Percentiles rank a stretch among this genome's conserved stretches.
Evolutionary conservation across 2,329 filamentous ascomycete genomes (phyloP).

Genomic region (Harringtonia aguacate): DNA sequence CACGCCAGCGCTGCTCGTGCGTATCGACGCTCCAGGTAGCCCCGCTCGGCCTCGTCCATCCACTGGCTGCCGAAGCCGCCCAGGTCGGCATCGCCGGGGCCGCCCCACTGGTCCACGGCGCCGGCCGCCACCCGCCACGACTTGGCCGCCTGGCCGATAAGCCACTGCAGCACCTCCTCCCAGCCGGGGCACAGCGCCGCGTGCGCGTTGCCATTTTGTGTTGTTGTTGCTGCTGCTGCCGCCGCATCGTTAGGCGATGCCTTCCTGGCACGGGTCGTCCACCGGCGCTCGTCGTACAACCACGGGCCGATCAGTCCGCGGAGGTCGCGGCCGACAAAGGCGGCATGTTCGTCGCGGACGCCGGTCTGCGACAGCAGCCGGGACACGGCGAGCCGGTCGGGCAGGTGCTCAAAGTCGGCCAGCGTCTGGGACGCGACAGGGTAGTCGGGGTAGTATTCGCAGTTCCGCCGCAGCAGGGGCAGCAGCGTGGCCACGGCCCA

Average conservation of each 20-base stretch:
- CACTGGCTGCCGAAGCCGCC: conserved; percentile 47
- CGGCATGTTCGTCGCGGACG: conserved; percentile 19
- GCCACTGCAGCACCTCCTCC: conserved; percentile 60
- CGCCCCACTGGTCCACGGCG: conserved; percentile 62
- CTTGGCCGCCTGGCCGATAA: conserved; percentile 43
- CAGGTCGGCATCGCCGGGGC: conserved; percentile 58
- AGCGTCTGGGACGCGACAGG: conserved; percentile 38
- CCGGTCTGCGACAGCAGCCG: conserved; percentile 50
- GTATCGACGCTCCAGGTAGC: conserved; percentile 52
- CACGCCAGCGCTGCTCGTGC: conserved; percentile 57
- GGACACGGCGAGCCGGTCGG: conserved; percentile 47
- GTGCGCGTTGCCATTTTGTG: conserved; percentile 14
- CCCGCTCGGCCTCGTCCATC: conserved; percentile 49
- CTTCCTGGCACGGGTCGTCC: conserved; percentile 21
- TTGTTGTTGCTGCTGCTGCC: too few relatives aligned
- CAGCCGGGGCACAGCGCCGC: conserved; percentile 45
- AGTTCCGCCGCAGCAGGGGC: conserved; percentile 57
- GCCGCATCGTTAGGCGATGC: conserved; percentile 8
- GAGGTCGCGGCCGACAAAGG: conserved; percentile 49
- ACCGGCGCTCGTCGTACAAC: conserved; percentile 55
- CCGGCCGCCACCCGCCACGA: conserved; percentile 53
- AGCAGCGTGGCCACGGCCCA: conserved; percentile 62
- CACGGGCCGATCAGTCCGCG: conserved; percentile 61
- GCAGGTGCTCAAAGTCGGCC: conserved; percentile 50
- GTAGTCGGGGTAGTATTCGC: conserved; percentile 54